Evolutionary conservation across 768 basidiomycete genomes (phyloP).

Genomic region (Boletus eberwhitei): DNA sequence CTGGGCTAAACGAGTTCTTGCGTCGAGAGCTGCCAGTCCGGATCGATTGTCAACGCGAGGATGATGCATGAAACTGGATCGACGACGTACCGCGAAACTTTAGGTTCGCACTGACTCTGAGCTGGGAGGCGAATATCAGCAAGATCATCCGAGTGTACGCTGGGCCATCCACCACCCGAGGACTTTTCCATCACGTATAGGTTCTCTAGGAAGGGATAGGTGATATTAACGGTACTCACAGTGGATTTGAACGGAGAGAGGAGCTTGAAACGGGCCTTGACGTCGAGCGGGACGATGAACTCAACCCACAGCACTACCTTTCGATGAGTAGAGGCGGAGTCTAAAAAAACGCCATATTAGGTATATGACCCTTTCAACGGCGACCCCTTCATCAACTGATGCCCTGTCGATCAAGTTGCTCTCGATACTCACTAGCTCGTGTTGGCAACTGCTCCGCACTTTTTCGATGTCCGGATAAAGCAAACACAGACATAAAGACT

Average conservation of each 20-base stretch:
- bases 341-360: constrained; percentile 12
- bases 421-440: not conserved
- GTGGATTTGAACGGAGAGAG: constrained; percentile 14
- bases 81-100: constrained; percentile 35
- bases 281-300: constrained; percentile 35
- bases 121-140: constrained; percentile 25
- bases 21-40: constrained; percentile 29
- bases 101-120: constrained; percentile 35
- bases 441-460: not conserved
- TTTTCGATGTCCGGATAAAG: not conserved
- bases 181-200: not conserved
- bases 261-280: constrained; percentile 34
- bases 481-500: not conserved
- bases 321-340: constrained; percentile 22
- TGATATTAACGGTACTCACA: constrained; percentile 21
- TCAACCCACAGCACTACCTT: constrained; percentile 7
- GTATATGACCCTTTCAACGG: constrained; percentile 4
- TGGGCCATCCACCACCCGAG: constrained; percentile 34
- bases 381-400: not conserved
- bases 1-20: constrained; percentile 36
- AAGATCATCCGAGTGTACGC: constrained; percentile 27
- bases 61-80: not conserved
- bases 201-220: constrained; percentile 6
- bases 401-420: too few relatives aligned
- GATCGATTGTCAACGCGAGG: not conserved